Evolutionary conservation across 2,329 filamentous ascomycete genomes (phyloP), one percentile per base, ranked within the genome.

Genomic region (Fusarium sp.): DNA sequence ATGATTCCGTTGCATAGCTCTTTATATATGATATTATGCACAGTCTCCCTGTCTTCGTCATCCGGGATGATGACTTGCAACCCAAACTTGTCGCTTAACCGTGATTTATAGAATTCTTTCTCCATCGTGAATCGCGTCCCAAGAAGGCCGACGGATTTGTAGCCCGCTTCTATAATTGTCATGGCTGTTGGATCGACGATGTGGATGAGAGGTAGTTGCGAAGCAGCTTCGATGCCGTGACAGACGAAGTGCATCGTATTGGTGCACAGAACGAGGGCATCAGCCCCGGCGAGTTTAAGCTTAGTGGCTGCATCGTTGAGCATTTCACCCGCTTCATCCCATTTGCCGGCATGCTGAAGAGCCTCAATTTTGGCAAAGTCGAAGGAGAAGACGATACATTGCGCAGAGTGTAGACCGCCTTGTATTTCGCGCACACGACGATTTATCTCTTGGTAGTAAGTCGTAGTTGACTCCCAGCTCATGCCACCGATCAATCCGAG

Each of bases 381-480:
- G 39, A 77, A 76, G 1, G 75, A 78, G n/a, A 66, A 59, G 5
- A 78, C 35, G 22, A 78, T 44, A 47, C 71, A 76, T 0, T 63
- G 47, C 0, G 75, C 71, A 0, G 76, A 77, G 50, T 78, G 75
- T 5, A 77, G 44, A 3, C 75, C 75, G 22, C 75, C 75, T 12
- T 66, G 61, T 7, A 72, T 45, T 7, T 73, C 27, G 5, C 74
- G 71, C 3, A 78, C 74, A 3, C 72, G 72, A 10, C 73, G 65
- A 22, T 77, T 77, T 53, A 78, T 77, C 14, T 74, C 69, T 38
- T 75, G 72, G 45, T 78, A 78, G 60, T 78, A 78, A 1, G 68
- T 75, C 0, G 70, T 68, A 3, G 75, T 78, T 0, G 77, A 76
- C 15, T 77, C 73, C 72, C 72, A 77, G 49, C 71, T 78, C 75